Evolutionary conservation across 202 grass and related monocot species (phyloP).

Genomic region (Hordeum pubiflorum): DNA sequence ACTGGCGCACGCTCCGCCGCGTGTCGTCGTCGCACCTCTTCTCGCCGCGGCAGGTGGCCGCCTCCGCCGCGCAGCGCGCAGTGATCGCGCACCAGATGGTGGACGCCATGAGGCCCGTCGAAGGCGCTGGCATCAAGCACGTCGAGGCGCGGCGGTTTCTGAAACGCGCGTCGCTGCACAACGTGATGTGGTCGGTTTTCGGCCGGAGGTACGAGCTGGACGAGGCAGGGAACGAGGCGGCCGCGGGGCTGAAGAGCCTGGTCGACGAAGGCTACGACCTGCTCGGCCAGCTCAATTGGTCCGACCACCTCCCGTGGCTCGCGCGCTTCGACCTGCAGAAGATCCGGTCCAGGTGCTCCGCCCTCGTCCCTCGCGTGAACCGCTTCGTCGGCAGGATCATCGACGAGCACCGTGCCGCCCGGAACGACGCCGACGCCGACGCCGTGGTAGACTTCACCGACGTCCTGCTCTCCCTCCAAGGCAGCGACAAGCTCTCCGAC

Average conservation of each 20-base stretch:
- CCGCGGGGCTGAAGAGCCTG: constrained; percentile 36
- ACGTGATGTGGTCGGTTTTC: constrained; percentile 77
- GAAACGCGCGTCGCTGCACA: constrained; percentile 53
- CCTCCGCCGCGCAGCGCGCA: constrained; percentile 36
- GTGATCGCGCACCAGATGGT: constrained; percentile 60
- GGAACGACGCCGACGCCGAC: no score
- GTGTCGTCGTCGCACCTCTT: constrained; percentile 64
- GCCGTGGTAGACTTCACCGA: constrained; percentile 54
- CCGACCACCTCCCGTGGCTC: constrained; percentile 61
- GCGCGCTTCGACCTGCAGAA: constrained; percentile 44
- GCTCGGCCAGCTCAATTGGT: constrained; percentile 62
- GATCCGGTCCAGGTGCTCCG: constrained; percentile 36
- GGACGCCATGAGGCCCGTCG: neutral
- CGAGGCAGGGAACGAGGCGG: constrained; percentile 20
- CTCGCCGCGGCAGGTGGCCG: constrained; percentile 52
- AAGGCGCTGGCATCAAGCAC: neutral
- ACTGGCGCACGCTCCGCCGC: constrained; percentile 74
- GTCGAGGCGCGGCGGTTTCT: constrained; percentile 32
- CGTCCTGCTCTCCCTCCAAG: constrained; percentile 55
- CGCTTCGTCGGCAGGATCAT: constrained; percentile 56
- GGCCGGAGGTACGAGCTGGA: constrained; percentile 39
- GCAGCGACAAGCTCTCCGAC: constrained; percentile 50
- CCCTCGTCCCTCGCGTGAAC: constrained; percentile 49
- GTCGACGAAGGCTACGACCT: constrained; percentile 75
- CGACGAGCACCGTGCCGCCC: constrained; percentile 39